Conservation (phyloP, 208 protist species). For the Kentomonas sorsogonicus region DNA sequence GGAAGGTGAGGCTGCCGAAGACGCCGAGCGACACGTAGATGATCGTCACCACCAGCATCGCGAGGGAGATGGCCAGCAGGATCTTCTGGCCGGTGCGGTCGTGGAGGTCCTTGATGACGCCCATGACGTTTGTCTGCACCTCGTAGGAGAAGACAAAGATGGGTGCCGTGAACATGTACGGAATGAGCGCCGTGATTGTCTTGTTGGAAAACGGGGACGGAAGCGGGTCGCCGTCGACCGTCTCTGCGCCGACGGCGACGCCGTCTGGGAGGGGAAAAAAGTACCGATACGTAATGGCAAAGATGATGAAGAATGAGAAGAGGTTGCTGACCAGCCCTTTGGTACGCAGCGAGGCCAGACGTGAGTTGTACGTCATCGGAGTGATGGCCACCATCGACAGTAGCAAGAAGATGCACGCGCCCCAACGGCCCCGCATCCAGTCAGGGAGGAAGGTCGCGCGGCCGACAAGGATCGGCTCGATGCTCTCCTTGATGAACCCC, state of each 20-base stretch:
- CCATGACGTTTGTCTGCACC: slow-evolving; percentile 81
- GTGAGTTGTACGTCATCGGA: slow-evolving; percentile 71
- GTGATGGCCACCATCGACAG: slow-evolving; percentile 46
- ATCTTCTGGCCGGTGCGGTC: slow-evolving; percentile 57
- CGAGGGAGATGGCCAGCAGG: slow-evolving; percentile 53
- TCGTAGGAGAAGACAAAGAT: slow-evolving; percentile 83
- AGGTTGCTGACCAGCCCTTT: slow-evolving; percentile 73
- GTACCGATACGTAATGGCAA: slow-evolving; percentile 58
- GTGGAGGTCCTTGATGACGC: slow-evolving; percentile 72
- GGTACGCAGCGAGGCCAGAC: slow-evolving; percentile 67
- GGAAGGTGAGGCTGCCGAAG: slow-evolving; percentile 62
- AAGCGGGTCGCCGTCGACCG: background rate
- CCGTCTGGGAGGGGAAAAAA: slow-evolving; percentile 29
- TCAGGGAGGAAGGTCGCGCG: slow-evolving; percentile 44
- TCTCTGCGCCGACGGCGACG: background rate
- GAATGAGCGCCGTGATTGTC: slow-evolving; percentile 15
- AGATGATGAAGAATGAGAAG: slow-evolving; percentile 66
- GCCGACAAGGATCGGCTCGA: slow-evolving; percentile 34
- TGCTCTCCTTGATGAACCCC: slow-evolving; percentile 68
- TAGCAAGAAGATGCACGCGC: slow-evolving; percentile 33
- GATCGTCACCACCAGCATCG: slow-evolving; percentile 39
- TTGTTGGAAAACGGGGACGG: slow-evolving; percentile 8
- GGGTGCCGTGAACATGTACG: slow-evolving; percentile 61
- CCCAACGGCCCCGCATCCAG: slow-evolving; percentile 45
- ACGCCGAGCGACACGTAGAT: slow-evolving; percentile 58